These are phyloP conservation scores for Claviceps sp. DNA, from an alignment of 2,329 filamentous ascomycete species.

Conservation along the genomic window DNA sequence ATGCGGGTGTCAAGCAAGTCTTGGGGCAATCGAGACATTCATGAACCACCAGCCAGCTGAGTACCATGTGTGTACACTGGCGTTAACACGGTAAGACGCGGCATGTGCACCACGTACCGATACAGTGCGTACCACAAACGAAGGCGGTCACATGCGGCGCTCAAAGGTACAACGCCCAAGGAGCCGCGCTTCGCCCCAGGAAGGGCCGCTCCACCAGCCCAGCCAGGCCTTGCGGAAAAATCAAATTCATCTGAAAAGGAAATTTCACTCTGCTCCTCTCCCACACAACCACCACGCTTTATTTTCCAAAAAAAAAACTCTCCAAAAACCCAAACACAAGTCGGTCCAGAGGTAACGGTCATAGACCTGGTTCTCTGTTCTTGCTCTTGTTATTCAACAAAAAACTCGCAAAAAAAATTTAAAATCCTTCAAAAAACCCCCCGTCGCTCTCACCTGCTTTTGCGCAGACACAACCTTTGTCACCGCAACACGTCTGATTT, in stretches of 20 bases:
- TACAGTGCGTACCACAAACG: background rate
- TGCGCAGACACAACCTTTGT: constrained; percentile 15
- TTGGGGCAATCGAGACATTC: no score
- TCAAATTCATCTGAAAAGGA: constrained; percentile 20
- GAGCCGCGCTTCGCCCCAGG: background rate
- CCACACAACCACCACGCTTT: constrained; percentile 35
- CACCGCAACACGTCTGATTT: constrained; percentile 6
- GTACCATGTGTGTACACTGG: background rate
- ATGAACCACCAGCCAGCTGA: background rate
- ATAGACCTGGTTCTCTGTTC: constrained; percentile 47
- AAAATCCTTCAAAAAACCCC: constrained; percentile 46
- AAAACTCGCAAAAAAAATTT: constrained; percentile 47
- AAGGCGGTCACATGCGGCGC: background rate
- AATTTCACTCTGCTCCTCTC: constrained; percentile 27
- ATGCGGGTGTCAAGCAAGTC: no score
- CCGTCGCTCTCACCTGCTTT: constrained; percentile 23
- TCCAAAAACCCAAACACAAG: constrained; percentile 29
- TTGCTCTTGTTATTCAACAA: constrained; percentile 38
- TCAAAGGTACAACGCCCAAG: background rate
- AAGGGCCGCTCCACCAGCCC: constrained; percentile 11
- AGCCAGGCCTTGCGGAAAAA: constrained; percentile 13
- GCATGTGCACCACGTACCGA: background rate
- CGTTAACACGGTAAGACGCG: background rate
- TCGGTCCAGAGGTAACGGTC: constrained; percentile 42
- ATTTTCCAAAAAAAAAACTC: constrained; percentile 24